phyloP scores from a whole-genome alignment of 2,329 filamentous ascomycete species.

The Setomelanomma holmii region DNA sequence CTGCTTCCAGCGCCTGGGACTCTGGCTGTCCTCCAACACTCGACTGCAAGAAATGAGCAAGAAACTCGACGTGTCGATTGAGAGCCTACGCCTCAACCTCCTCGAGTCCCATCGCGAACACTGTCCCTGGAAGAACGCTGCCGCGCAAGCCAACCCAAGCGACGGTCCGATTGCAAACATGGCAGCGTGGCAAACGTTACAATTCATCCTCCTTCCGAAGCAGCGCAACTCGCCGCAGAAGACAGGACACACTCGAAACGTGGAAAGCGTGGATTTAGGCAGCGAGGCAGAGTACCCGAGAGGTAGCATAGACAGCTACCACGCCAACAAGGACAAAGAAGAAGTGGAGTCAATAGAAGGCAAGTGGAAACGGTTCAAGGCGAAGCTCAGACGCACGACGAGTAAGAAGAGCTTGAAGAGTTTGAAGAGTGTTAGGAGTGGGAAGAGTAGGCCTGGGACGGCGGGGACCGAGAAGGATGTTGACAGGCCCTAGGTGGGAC shows the following conservation, averaged over 20 bases:
- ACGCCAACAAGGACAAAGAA: conserved; percentile 17
- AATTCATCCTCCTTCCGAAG: conserved; percentile 40
- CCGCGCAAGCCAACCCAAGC: conserved; percentile 38
- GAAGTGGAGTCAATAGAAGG: conserved; percentile 27
- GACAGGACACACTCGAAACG: conserved; percentile 15
- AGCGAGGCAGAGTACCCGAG: conserved; percentile 28
- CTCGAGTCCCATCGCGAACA: conserved; percentile 50
- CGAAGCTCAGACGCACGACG: conserved; percentile 40
- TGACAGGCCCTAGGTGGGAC: no score
- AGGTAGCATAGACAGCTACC: conserved; percentile 29
- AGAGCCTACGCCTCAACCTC: conserved; percentile 43
- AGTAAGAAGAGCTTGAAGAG: conserved; percentile 46
- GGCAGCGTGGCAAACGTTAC: conserved; percentile 45
- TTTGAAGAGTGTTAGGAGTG: conserved; percentile 40
- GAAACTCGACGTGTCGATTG: conserved; percentile 40
- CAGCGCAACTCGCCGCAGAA: conserved; percentile 16
- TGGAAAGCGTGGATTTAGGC: conserved; percentile 34
- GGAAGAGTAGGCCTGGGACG: conserved; percentile 23
- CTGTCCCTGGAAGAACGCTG: conserved; percentile 50
- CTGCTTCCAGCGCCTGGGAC: conserved; percentile 84
- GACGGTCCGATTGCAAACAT: conserved; percentile 42
- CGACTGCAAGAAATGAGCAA: conserved; percentile 43
- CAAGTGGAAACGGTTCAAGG: conserved; percentile 47
- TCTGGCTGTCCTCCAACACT: conserved; percentile 79
- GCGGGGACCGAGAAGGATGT: background rate